Percentiles rank a stretch among this genome's conserved stretches.
These are phyloP conservation scores for Cercospora sesami DNA, from an alignment of 2,329 filamentous ascomycete genomes.

Conservation along the genomic window DNA sequence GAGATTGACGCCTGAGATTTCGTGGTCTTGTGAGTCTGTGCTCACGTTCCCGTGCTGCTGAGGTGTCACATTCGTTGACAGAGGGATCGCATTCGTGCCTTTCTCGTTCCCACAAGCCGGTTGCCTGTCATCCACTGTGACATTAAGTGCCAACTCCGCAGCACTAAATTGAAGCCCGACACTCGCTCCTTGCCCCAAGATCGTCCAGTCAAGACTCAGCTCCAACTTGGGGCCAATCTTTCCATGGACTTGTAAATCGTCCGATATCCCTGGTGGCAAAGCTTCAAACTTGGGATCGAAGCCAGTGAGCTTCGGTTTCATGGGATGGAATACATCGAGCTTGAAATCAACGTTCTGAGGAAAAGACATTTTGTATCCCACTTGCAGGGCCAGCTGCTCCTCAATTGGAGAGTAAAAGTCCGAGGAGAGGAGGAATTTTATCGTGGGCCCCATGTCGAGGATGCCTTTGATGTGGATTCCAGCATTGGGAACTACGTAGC, in stretches of 20 bases:
- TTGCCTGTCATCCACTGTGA: not conserved
- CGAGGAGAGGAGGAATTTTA: constrained; percentile 15
- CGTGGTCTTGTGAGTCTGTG: not conserved
- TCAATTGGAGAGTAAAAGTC: constrained; percentile 2
- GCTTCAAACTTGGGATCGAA: constrained; percentile 12
- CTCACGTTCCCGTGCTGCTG: not conserved
- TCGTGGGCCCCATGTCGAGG: constrained; percentile 17
- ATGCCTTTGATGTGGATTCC: constrained; percentile 19
- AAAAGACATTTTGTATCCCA: constrained; percentile 14
- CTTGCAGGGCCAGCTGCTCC: constrained; percentile 2
- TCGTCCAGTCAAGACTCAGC: constrained; percentile 8
- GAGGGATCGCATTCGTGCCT: not conserved
- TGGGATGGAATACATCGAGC: not conserved
- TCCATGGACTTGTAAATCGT: constrained; percentile 9
- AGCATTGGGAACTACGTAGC: not conserved
- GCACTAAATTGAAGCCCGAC: constrained; percentile 15
- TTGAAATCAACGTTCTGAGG: constrained; percentile 5
- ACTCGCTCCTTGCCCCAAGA: constrained; percentile 10
- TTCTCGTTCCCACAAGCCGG: not conserved
- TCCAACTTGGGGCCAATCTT: constrained; percentile 10
- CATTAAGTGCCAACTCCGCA: constrained; percentile 5
- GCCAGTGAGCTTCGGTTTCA: constrained; percentile 4
- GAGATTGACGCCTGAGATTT: not conserved
- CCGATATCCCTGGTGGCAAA: constrained; percentile 4
- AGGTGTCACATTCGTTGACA: not conserved